Conservation (phyloP, 1,284 basidiomycete genomes). For the Ganoderma leucocontextum region DNA sequence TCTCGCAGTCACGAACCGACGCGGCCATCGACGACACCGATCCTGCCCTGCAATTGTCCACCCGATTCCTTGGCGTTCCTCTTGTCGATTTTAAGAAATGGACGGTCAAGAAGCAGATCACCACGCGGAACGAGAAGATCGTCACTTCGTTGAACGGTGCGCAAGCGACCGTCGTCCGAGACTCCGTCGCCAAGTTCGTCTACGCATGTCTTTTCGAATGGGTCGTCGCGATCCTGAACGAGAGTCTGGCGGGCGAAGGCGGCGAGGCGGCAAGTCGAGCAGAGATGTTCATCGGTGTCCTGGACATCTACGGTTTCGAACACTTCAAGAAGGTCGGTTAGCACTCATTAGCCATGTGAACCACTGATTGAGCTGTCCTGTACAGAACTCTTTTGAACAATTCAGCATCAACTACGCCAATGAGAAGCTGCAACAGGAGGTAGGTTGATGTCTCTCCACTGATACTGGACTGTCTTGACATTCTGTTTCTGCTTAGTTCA, state of each 20-base stretch:
- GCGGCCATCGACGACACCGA: conserved; percentile 89
- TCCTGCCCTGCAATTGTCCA: conserved; percentile 81
- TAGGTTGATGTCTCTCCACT: conserved; percentile 41
- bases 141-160: conserved; percentile 86
- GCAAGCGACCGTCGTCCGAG: conserved; percentile 95
- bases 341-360: conserved; percentile 11
- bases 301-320: conserved; percentile 97
- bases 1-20: conserved; percentile 85
- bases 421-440: conserved; percentile 97
- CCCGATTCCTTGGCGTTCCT: conserved; percentile 91
- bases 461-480: neutral
- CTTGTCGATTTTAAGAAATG: conserved; percentile 98
- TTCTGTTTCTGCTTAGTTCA: conserved; percentile 67
- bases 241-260: conserved; percentile 91
- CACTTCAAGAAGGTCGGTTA: conserved; percentile 88
- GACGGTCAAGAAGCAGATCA: conserved; percentile 98
- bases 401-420: conserved; percentile 99
- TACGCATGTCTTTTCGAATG: conserved; percentile 99
- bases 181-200: conserved; percentile 98
- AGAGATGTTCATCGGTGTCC: conserved; percentile 98
- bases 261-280: conserved; percentile 86
- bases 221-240: conserved; percentile 97
- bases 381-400: conserved; percentile 96
- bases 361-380: conserved; percentile 19
- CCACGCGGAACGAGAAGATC: conserved; percentile 95